Conservation (phyloP, 441 rosid species). For the Aleurites moluccanus region DNA sequence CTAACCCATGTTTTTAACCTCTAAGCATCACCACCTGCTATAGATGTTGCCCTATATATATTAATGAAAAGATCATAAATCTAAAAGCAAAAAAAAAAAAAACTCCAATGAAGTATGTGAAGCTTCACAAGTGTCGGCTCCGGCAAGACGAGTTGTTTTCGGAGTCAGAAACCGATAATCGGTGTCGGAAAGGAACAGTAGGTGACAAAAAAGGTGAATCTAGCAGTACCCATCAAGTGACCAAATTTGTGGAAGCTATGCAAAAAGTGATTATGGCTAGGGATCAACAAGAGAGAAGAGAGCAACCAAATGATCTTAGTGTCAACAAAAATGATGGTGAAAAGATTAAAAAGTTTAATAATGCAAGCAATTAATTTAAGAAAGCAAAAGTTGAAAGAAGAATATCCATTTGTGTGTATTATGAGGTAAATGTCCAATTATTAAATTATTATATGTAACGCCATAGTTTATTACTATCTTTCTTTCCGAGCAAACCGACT, state of each 20-base stretch:
- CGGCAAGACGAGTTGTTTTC: constrained; percentile 7
- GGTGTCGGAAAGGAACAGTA: not conserved
- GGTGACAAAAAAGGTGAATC: not conserved
- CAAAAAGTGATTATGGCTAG: constrained; percentile 8
- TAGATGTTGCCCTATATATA: not conserved
- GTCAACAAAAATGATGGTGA: not conserved
- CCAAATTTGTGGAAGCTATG: constrained; percentile 16
- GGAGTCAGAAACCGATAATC: not conserved
- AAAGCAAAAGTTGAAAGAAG: no score
- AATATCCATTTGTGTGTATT: no score
- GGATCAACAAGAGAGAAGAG: not conserved
- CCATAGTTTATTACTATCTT: no score
- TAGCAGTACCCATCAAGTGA: constrained; percentile 2
- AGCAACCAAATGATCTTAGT: not conserved
- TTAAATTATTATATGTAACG: no score
- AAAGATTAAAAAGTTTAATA: not conserved
- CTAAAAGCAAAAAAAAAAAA: not conserved
- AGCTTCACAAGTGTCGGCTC: constrained; percentile 17
- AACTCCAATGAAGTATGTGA: constrained; percentile 14
- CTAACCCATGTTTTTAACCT: constrained; percentile 9
- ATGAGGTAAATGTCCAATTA: no score
- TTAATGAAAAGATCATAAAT: not conserved
- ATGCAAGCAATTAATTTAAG: no score
- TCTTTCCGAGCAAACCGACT: no score
- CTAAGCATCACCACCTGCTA: not conserved